phyloP scores from a whole-genome alignment of 1,139 yeast species.

The Scheffersomyces quercinus region DNA sequence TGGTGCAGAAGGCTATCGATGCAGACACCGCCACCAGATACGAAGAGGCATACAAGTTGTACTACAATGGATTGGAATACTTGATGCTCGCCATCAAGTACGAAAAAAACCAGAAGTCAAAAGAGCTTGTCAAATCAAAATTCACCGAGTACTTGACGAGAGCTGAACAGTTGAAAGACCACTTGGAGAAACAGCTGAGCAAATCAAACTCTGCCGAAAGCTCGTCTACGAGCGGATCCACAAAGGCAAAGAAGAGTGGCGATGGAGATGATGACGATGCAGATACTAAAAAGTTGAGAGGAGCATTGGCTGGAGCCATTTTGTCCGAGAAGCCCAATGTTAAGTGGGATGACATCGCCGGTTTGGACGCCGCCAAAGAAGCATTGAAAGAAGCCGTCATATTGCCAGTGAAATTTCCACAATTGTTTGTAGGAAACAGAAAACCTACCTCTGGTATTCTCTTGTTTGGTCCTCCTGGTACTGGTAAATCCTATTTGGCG shows the following conservation, averaged over 20 bases:
- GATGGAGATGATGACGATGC: conserved; percentile 69
- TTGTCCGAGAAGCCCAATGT: conserved; percentile 91
- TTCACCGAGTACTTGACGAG: conserved; percentile 89
- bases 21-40: conserved; percentile 89
- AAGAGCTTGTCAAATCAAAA: conserved; percentile 84
- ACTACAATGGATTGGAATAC: conserved; percentile 92
- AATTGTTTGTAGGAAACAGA: conserved; percentile 88
- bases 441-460: conserved; percentile 92
- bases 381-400: conserved; percentile 97
- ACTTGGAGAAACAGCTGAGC: conserved; percentile 64
- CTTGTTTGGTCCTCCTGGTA: conserved; percentile 97
- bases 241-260: conserved; percentile 56
- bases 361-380: conserved; percentile 92
- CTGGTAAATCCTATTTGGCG: conserved; percentile 95
- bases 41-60: conserved; percentile 91
- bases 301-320: conserved; percentile 91
- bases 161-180: conserved; percentile 93
- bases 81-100: conserved; percentile 94
- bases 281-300: conserved; percentile 84
- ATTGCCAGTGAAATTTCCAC: conserved; percentile 92
- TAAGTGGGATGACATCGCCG: conserved; percentile 95
- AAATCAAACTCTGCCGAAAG: conserved; percentile 49
- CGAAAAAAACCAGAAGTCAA: conserved; percentile 87
- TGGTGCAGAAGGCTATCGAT: conserved; percentile 92
- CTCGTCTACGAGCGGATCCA: conserved; percentile 53